Base-by-base conservation (phyloP, 371 early-diverging fungal genomes). In the Smittium culicis region DNA sequence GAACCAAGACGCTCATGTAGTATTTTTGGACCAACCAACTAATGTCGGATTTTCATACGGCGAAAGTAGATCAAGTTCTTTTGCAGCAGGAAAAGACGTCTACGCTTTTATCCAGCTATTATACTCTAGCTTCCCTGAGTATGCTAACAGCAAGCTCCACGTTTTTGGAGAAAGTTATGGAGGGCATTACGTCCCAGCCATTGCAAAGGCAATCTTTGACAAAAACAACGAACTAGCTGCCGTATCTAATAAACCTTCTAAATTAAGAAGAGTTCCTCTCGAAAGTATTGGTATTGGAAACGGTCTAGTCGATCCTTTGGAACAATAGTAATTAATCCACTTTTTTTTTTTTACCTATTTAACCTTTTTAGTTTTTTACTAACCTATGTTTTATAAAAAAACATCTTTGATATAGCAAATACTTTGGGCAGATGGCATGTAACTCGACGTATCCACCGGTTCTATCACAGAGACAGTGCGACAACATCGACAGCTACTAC, bases 241-340 rank as follows among this genome's bases (percentile, higher is more conserved):
- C 29, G 74, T 59, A 28, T 67, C 67, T 64, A 73, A 79, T 29
- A 73, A 77, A 14, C 76, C 79, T 30, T 65, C 74, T 3, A 76
- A 81, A 61, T 72, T 85, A 66, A 75, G 80, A 31, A 73, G 79
- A 35, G 82, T 92, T 75, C 86, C 88, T 71, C 79, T 92, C 62
- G 85, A 82, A 66, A 84, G 86, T 58, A 75, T 96, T 65, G 76
- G 88, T 67, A 88, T 94, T 58, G 96, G 96, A 35, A 96, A 96
- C 71, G 97, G 94, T 11, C 76, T 94, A 71, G 89, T 90, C 1
- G 93, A 94, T 69, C 92, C 93, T 30, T 78, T 88, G 65, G 79
- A 84, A 8, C 96, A 96, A 80, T 94, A 91, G 45, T 45, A 45
- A 45, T 8, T 45, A 45, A 14, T 45, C 45, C 8, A 45, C 8